phyloP scores from a whole-genome alignment of 352 stramenopile genomes.

The Phytophthora europaea region DNA sequence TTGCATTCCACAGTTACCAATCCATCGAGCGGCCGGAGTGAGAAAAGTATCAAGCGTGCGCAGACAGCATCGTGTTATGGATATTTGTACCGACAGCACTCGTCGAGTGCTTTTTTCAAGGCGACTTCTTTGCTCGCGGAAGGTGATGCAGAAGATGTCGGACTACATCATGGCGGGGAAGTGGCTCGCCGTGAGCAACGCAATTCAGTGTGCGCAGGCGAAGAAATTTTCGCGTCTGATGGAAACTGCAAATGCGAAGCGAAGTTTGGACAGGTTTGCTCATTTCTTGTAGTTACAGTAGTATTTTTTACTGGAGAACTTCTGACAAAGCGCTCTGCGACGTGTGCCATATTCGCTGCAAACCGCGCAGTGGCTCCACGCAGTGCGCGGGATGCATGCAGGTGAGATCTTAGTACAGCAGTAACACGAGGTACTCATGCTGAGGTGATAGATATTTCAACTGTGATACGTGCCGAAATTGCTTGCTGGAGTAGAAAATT shows the following conservation, averaged over 20 bases:
- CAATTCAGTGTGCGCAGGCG: constrained; percentile 36
- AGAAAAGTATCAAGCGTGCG: no score
- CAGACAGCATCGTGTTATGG: no score
- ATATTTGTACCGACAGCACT: no score
- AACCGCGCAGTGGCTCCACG: constrained; percentile 18
- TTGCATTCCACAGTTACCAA: constrained; percentile 49
- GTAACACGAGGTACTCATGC: not conserved
- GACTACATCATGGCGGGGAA: constrained; percentile 53
- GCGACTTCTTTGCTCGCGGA: not conserved
- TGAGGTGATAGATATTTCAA: not conserved
- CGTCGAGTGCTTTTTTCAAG: no score
- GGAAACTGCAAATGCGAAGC: constrained; percentile 21
- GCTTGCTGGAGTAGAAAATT: constrained; percentile 32
- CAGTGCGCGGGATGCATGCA: constrained; percentile 42
- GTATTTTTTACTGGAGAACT: not conserved
- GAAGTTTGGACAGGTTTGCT: constrained; percentile 30
- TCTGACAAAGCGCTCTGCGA: constrained; percentile 4
- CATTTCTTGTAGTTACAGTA: no score
- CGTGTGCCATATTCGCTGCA: constrained; percentile 35
- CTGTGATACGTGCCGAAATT: constrained; percentile 41
- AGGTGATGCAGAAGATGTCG: constrained; percentile 39
- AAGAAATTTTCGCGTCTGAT: constrained; percentile 43
- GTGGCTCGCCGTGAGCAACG: constrained; percentile 44
- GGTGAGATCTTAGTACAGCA: constrained; percentile 13
- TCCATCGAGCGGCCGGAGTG: constrained; percentile 53